These are phyloP conservation scores for Posidonia australis DNA, from an alignment of 106 monocot genomes.

Conservation along the genomic window DNA sequence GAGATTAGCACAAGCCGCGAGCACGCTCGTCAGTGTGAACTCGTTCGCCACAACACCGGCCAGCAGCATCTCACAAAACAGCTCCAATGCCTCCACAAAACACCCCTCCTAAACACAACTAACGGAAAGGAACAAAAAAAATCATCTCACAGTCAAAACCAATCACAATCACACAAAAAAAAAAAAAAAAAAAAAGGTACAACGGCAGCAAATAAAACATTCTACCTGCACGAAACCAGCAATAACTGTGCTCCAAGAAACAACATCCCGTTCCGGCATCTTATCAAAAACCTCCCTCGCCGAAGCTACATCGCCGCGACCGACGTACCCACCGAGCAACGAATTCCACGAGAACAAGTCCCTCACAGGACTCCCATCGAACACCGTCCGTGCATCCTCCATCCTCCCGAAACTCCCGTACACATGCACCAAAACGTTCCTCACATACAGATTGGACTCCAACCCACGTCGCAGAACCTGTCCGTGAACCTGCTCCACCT, in stretches of 20 bases:
- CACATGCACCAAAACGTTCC: slow-evolving; percentile 30
- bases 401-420: slow-evolving; percentile 23
- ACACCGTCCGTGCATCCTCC: slow-evolving; percentile 26
- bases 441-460: slow-evolving; percentile 26
- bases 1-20: slow-evolving; percentile 40
- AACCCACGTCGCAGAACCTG: slow-evolving; percentile 28
- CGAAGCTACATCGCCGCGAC: slow-evolving; percentile 9
- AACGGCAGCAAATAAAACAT: background rate
- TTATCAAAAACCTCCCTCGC: slow-evolving; percentile 31
- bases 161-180: background rate
- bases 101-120: slow-evolving; percentile 25
- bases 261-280: slow-evolving; percentile 35
- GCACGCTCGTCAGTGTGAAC: slow-evolving; percentile 40
- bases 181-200: background rate
- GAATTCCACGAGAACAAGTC: slow-evolving; percentile 47
- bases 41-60: slow-evolving; percentile 30
- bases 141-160: background rate
- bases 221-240: slow-evolving; percentile 38
- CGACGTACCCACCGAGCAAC: slow-evolving; percentile 23
- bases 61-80: slow-evolving; percentile 36
- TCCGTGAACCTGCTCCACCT: slow-evolving; percentile 29
- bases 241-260: slow-evolving; percentile 44
- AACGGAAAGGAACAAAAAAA: background rate
- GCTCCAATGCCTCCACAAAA: slow-evolving; percentile 37
- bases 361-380: slow-evolving; percentile 13